Evolutionary conservation across 768 basidiomycete genomes (phyloP).

Genomic region (Tricholoma matsutake): DNA sequence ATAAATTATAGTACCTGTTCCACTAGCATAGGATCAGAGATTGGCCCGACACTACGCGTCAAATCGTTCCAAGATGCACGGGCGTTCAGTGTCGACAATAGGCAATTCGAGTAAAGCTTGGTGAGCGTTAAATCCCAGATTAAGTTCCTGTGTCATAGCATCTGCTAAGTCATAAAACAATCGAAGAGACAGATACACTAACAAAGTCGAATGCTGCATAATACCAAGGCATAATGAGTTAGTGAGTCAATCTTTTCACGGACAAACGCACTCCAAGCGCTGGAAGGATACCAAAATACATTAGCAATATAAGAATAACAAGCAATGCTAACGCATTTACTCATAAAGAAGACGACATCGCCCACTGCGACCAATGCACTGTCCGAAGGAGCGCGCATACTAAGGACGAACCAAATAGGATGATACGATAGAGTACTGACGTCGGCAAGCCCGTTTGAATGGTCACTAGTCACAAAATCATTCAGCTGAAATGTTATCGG

Average conservation of each 20-base stretch:
- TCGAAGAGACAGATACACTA: slow-evolving; percentile 20
- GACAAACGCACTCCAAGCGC: slow-evolving; percentile 26
- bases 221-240: too few species aligned
- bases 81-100: slow-evolving; percentile 47
- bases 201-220: slow-evolving; percentile 43
- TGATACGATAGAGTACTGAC: slow-evolving; percentile 13
- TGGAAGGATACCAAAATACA: slow-evolving; percentile 24
- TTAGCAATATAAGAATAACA: not conserved
- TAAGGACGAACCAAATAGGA: not conserved
- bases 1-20: too few species aligned
- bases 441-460: slow-evolving; percentile 43
- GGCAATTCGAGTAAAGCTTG: slow-evolving; percentile 47
- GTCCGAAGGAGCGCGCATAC: not conserved
- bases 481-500: not conserved
- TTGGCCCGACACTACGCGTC: slow-evolving; percentile 14
- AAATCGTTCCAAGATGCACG: slow-evolving; percentile 31
- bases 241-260: not conserved
- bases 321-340: slow-evolving; percentile 21
- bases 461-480: slow-evolving; percentile 23
- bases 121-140: slow-evolving; percentile 47
- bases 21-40: not conserved
- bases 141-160: too few species aligned
- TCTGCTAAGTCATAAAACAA: too few species aligned
- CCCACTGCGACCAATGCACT: slow-evolving; percentile 41
- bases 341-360: slow-evolving; percentile 45